Evolutionary conservation across 306 rosid species (phyloP), one percentile per base, ranked within the genome.

Genomic region (Gillenia trifoliata): DNA sequence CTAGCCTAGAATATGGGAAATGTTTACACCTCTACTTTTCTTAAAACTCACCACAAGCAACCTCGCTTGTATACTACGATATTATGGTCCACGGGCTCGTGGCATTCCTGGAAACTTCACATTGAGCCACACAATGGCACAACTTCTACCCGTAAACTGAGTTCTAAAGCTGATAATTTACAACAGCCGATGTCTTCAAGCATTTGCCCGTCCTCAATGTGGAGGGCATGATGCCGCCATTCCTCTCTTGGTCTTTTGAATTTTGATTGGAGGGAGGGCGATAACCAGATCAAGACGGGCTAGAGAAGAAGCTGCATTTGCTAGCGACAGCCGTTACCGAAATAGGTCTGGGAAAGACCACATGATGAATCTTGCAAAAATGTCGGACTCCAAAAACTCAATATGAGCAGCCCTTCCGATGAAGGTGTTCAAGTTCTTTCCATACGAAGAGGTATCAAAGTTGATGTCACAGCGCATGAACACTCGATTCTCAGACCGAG

Each of bases 341-440:
- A 93, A 89, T 45, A 91, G 81, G 65, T 93, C 91, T 0, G 87
- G 94, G 83, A 93, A 93, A 79, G 97, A 93, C 98, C 98, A 93
- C 88, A 93, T 83, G 77, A 93, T 76, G 88, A 93, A 87, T 88
- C 70, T 89, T 0, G 90, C 94, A 70, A 88, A 91, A 52, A 82
- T 59, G 78, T 93, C 98, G 10, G 97, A 84, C 80, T 93, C 98
- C 75, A 93, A 79, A 71, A 93, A 93, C 38, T 93, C 98, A 26
- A 93, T 87, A 75, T 93, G 98, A 13, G 98, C 98, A 41, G 97
- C 97, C 52, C 98, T 87, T 3, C 98, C 97, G 0, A 91, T 89
- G 70, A 85, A 87, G 50, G 92, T 75, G 89, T 89, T 85, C 83
- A 93, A 79, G 87, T 91, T 93, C 91, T 91, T 93, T 86, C 96